A percentile compares a stretch with the other conserved stretches of the same genome.
These are phyloP conservation scores for Aspergillus haitiensis DNA, from an alignment of 495 filamentous ascomycete genomes.

Conservation along the genomic window DNA sequence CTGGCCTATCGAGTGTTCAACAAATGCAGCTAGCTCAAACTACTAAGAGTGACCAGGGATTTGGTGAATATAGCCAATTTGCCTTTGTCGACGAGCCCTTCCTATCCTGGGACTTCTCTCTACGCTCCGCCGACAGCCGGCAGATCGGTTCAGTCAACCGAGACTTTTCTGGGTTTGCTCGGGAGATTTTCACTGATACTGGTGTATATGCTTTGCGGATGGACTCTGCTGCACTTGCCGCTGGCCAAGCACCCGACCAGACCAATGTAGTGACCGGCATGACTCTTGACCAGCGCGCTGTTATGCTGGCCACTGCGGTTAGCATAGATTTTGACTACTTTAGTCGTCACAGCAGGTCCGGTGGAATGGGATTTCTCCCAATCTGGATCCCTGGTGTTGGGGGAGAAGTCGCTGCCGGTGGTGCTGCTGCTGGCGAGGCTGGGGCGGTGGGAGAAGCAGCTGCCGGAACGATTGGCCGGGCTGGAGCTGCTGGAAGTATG, in stretches of 20 bases:
- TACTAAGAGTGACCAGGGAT: slow-evolving; percentile 28
- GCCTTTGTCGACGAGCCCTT: slow-evolving; percentile 60
- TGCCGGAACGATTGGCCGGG: slow-evolving; percentile 34
- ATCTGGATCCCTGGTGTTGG: slow-evolving; percentile 59
- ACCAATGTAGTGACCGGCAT: slow-evolving; percentile 44
- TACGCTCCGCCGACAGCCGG: slow-evolving; percentile 46
- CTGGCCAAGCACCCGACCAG: slow-evolving; percentile 35
- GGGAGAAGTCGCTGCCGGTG: slow-evolving; percentile 49
- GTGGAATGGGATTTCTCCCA: slow-evolving; percentile 56
- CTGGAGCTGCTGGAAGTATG: slow-evolving; percentile 41
- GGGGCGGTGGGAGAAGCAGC: slow-evolving; percentile 46
- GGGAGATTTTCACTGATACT: slow-evolving; percentile 71
- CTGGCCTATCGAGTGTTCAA: slow-evolving; percentile 50
- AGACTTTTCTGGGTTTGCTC: slow-evolving; percentile 66
- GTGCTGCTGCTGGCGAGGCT: slow-evolving; percentile 42
- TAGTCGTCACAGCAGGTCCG: slow-evolving; percentile 55
- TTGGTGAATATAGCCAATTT: slow-evolving; percentile 60
- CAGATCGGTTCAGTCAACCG: slow-evolving; percentile 66
- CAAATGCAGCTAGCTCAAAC: slow-evolving; percentile 44
- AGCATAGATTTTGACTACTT: slow-evolving; percentile 76
- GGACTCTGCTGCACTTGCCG: slow-evolving; percentile 57
- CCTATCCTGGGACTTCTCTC: slow-evolving; percentile 60
- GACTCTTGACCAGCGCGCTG: slow-evolving; percentile 69
- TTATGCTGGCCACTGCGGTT: slow-evolving; percentile 71
- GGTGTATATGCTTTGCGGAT: slow-evolving; percentile 69